Evolutionary conservation across 768 basidiomycete species (phyloP), one percentile per base, ranked within the genome.

Genomic region (Holtermannia corniformis): DNA sequence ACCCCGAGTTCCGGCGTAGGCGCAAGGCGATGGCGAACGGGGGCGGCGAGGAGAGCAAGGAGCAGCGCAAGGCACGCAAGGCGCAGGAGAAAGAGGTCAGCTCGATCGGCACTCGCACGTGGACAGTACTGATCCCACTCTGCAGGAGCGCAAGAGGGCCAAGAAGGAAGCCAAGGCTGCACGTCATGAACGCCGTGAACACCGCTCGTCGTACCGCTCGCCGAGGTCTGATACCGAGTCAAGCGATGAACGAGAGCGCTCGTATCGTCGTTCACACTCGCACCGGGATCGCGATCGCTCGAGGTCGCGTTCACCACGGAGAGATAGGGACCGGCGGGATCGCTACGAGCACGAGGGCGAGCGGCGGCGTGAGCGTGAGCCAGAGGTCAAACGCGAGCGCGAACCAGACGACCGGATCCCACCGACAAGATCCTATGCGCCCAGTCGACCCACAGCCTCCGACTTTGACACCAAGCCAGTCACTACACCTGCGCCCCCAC

Each of bases 41-140:
- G 59, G 58, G 44, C 10, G 50, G 54, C 14, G 64, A 63, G 22
- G 68, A 67, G 44, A 63, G 50, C 19, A 69, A 71, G 41, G 70
- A 73, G 32, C 70, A 82, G 54, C 84, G 85, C 69, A 77, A 78
- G 61, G 78, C 82, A 47, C 76, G 80, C 50, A 81, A 79, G 72
- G 72, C 72, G 46, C 72, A 75, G 54, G 82, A 82, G 59, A 78
- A 77, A 59, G 79, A 82, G 65, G 65, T 63, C 44, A 55, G 59
- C 40, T 76, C 50, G 73, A 74, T 59, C 4, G 75, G 75, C 22
- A 47, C 41, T 58, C 47, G 32, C 19, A 43, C 19, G 5, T 27
- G 48, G 22, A 13, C n/a, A n/a, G n/a, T n/a, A n/a, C 19, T 20
- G 25, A 32, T 27, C 37, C 12, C 13, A 44, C 11, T 55, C 3